Conservation (phyloP, 805 yeast species). For the Saturnispora halmiae region DNA sequence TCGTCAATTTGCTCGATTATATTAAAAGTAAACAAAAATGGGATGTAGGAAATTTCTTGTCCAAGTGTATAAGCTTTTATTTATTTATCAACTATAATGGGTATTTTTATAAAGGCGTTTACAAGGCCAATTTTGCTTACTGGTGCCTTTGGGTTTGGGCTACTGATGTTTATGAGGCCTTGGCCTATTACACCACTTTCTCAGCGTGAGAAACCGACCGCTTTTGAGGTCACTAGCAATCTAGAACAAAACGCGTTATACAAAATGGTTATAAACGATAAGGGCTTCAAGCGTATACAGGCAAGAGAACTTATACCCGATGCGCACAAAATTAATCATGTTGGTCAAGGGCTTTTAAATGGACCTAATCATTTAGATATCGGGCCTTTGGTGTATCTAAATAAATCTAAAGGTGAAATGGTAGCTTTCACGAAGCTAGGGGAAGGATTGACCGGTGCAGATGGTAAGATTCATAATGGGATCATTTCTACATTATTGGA, state of each 20-base stretch:
- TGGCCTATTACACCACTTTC: constrained; percentile 23
- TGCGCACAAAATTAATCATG: constrained; percentile 54
- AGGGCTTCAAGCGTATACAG: constrained; percentile 20
- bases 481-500: constrained; percentile 70
- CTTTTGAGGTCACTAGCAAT: background rate
- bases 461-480: constrained; percentile 75
- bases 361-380: constrained; percentile 62
- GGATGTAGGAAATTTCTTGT: background rate
- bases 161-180: constrained; percentile 24
- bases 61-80: too few species aligned
- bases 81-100: background rate
- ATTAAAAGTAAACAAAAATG: too few species aligned
- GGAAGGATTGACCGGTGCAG: constrained; percentile 46
- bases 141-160: constrained; percentile 23
- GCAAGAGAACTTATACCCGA: constrained; percentile 44
- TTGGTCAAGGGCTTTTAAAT: constrained; percentile 60
- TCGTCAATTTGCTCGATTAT: too few species aligned
- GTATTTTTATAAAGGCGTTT: constrained; percentile 1
- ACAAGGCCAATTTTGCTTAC: constrained; percentile 13
- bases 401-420: constrained; percentile 42
- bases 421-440: constrained; percentile 70
- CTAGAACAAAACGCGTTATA: background rate
- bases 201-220: constrained; percentile 11
- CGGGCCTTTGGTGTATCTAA: constrained; percentile 62
- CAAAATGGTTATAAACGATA: constrained; percentile 14